These are phyloP conservation scores for Aristolochia fimbriata DNA, from an alignment of 164 flowering plant species.

Conservation along the genomic window DNA sequence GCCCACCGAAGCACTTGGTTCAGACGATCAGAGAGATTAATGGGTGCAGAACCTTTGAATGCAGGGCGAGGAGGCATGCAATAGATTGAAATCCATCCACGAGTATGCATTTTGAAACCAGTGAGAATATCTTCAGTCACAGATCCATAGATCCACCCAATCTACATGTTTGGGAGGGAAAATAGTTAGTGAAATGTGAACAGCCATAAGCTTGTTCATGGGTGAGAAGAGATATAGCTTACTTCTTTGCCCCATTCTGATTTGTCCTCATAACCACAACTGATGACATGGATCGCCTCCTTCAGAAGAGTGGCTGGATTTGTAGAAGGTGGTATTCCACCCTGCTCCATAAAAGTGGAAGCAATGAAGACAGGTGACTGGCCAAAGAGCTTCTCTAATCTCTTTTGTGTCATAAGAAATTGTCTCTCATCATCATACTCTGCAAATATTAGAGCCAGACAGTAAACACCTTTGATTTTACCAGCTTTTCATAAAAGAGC, in stretches of 20 bases:
- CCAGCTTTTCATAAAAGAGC: too few species aligned
- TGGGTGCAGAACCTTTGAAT: slow-evolving; percentile 98
- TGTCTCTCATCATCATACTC: slow-evolving; percentile 89
- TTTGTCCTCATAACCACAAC: slow-evolving; percentile 97
- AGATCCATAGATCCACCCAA: slow-evolving; percentile 98
- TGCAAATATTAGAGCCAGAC: slow-evolving; percentile 15
- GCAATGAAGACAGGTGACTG: slow-evolving; percentile 94
- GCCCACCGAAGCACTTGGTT: slow-evolving; percentile 99
- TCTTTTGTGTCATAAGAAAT: slow-evolving; percentile 92
- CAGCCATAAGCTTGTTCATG: neutral
- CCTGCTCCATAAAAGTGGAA: slow-evolving; percentile 94
- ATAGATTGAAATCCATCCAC: slow-evolving; percentile 93
- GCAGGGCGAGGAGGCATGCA: slow-evolving; percentile 98
- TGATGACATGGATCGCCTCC: slow-evolving; percentile 97
- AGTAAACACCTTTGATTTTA: neutral
- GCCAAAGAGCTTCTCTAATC: slow-evolving; percentile 93
- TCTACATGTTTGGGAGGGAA: slow-evolving; percentile 28
- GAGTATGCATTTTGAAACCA: slow-evolving; percentile 97
- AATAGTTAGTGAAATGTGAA: neutral
- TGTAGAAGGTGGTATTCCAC: slow-evolving; percentile 93
- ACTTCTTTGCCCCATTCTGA: slow-evolving; percentile 99
- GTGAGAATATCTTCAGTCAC: slow-evolving; percentile 98
- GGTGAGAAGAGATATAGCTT: neutral
- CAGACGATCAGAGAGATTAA: slow-evolving; percentile 96
- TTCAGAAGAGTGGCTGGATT: slow-evolving; percentile 82